Conservation (phyloP, 2,329 filamentous ascomycete species). For the Beauveria asiatica region DNA sequence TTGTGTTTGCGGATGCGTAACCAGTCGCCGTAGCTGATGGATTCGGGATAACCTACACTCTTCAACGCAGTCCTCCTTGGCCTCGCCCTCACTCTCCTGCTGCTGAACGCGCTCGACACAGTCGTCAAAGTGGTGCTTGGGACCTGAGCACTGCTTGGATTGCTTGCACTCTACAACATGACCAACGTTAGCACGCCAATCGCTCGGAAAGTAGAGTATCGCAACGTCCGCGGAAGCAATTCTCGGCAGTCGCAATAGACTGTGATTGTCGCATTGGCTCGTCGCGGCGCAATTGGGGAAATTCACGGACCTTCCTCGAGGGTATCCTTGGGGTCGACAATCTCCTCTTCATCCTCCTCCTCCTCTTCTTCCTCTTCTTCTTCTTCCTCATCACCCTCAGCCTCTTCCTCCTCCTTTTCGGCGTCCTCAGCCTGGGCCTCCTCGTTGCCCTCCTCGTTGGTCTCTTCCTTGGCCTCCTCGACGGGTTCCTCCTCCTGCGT, state of each 20-base stretch:
- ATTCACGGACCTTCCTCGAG: slow-evolving; percentile 76
- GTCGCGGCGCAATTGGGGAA: not conserved
- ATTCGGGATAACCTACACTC: slow-evolving; percentile 71
- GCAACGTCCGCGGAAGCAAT: not conserved
- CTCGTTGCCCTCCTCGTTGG: slow-evolving; percentile 19
- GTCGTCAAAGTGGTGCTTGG: slow-evolving; percentile 98
- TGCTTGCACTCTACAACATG: slow-evolving; percentile 71
- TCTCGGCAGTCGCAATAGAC: not conserved
- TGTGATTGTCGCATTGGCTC: slow-evolving; percentile 5
- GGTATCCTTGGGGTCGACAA: slow-evolving; percentile 78
- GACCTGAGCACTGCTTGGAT: slow-evolving; percentile 72
- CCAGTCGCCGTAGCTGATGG: not conserved
- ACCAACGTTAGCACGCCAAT: slow-evolving; percentile 17
- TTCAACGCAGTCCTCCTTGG: slow-evolving; percentile 94
- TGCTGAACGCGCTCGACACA: slow-evolving; percentile 81
- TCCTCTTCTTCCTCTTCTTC: slow-evolving; percentile 38
- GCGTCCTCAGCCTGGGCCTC: slow-evolving; percentile 22
- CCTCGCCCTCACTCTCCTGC: slow-evolving; percentile 58
- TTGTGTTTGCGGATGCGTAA: not conserved
- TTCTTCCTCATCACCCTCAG: slow-evolving; percentile 40
- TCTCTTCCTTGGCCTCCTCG: slow-evolving; percentile 21
- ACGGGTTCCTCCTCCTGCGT: slow-evolving; percentile 27
- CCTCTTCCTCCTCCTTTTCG: slow-evolving; percentile 34
- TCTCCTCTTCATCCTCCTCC: slow-evolving; percentile 67
- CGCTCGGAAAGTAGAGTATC: slow-evolving; percentile 10